These are phyloP conservation scores for Mortierella sp. DNA, from an alignment of 371 early-diverging fungal species.

Conservation along the genomic window DNA sequence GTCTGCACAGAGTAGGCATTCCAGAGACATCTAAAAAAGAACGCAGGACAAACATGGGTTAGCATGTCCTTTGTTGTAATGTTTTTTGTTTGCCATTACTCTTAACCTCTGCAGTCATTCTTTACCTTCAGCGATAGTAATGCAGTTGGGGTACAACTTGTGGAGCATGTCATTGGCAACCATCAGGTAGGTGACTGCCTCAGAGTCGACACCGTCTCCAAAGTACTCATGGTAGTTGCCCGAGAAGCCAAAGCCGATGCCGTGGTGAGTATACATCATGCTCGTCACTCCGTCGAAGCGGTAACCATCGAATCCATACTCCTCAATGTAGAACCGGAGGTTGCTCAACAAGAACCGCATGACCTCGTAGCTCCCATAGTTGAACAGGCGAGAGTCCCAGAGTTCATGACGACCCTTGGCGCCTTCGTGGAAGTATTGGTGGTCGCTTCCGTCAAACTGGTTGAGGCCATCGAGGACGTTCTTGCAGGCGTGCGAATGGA, in stretches of 20 bases:
- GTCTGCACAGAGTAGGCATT: slow-evolving; percentile 97
- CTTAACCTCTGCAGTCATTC: not conserved
- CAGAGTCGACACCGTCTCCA: slow-evolving; percentile 85
- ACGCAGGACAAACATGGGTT: not conserved
- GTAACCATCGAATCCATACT: slow-evolving; percentile 95
- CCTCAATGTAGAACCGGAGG: slow-evolving; percentile 92
- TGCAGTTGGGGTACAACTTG: slow-evolving; percentile 77
- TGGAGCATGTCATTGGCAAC: slow-evolving; percentile 92
- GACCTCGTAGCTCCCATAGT: slow-evolving; percentile 92
- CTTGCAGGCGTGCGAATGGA: slow-evolving; percentile 97
- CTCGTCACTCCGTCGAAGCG: slow-evolving; percentile 98
- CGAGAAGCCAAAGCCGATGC: slow-evolving; percentile 93
- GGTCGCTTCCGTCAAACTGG: slow-evolving; percentile 95
- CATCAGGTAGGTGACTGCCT: slow-evolving; percentile 91
- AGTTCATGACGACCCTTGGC: slow-evolving; percentile 89
- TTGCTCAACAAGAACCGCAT: slow-evolving; percentile 95
- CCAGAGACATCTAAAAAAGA: slow-evolving; percentile 92
- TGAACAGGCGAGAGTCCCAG: slow-evolving; percentile 96
- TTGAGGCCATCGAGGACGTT: slow-evolving; percentile 96
- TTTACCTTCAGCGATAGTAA: slow-evolving; percentile 92
- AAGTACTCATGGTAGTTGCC: slow-evolving; percentile 97
- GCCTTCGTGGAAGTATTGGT: slow-evolving; percentile 96
- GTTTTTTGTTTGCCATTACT: not conserved
- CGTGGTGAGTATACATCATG: slow-evolving; percentile 97
- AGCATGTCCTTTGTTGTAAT: not conserved